phyloP scores from a whole-genome alignment of 2,329 filamentous ascomycete species.

The Zymoseptoria tritici region DNA sequence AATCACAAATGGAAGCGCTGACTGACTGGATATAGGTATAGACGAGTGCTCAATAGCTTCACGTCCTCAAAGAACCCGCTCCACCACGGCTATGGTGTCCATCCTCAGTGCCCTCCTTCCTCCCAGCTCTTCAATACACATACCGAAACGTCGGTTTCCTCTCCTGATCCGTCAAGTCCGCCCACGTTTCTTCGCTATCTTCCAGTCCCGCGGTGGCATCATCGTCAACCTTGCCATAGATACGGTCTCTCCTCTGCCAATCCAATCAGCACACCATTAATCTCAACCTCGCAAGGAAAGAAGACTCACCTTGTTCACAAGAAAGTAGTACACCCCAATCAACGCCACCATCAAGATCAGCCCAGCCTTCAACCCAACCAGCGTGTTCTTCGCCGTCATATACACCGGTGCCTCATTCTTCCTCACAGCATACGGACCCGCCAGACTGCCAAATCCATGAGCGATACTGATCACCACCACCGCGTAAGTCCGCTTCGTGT shows the following conservation, averaged over 20 bases:
- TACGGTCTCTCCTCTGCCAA: slow-evolving; percentile 18
- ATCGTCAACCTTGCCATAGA: slow-evolving; percentile 2
- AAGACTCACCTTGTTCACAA: slow-evolving; percentile 29
- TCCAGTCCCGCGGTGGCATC: background rate
- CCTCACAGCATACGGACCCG: slow-evolving; percentile 29
- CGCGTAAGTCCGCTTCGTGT: slow-evolving; percentile 62
- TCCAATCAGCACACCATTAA: background rate
- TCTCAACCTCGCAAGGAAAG: background rate
- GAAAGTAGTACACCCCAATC: slow-evolving; percentile 45
- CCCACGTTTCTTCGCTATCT: slow-evolving; percentile 5
- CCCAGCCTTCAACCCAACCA: slow-evolving; percentile 28
- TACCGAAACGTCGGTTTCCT: slow-evolving; percentile 17
- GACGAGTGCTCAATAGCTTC: background rate
- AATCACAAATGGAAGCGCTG: too few species aligned
- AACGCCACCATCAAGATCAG: slow-evolving; percentile 33
- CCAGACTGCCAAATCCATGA: slow-evolving; percentile 31
- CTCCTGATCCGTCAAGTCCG: slow-evolving; percentile 22
- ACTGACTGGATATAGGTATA: background rate
- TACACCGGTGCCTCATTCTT: slow-evolving; percentile 30
- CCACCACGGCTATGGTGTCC: background rate
- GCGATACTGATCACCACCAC: slow-evolving; percentile 37
- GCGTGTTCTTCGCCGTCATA: slow-evolving; percentile 35
- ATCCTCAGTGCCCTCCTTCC: background rate
- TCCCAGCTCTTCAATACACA: slow-evolving; percentile 1
- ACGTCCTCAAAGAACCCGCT: background rate